Percentiles rank a stretch among this genome's conserved stretches.
phyloP scores from a whole-genome alignment of 441 rosid genomes.

The Geranium incanum region DNA sequence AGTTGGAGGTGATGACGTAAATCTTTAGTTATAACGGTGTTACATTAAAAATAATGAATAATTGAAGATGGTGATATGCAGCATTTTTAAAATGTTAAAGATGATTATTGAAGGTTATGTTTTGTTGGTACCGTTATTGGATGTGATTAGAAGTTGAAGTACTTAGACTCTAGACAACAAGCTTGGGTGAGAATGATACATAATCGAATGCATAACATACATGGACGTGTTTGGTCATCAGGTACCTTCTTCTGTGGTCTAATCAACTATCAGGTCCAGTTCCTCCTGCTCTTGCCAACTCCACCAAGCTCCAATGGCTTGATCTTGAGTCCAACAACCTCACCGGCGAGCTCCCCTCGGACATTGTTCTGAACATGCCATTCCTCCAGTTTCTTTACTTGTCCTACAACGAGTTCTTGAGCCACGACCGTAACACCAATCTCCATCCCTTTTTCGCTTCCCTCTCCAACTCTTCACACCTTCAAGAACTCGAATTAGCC shows the following conservation, averaged over 20 bases:
- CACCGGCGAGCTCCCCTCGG: slow-evolving; percentile 37
- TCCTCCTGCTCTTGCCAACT: slow-evolving; percentile 35
- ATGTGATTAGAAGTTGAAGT: too few species aligned
- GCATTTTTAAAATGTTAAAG: too few species aligned
- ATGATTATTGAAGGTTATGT: too few species aligned
- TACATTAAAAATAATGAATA: too few species aligned
- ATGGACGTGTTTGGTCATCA: too few species aligned
- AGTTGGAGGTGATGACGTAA: too few species aligned
- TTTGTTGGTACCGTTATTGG: too few species aligned
- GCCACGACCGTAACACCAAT: slow-evolving; percentile 38
- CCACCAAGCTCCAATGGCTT: slow-evolving; percentile 23
- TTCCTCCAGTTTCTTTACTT: slow-evolving; percentile 21
- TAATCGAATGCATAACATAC: too few species aligned
- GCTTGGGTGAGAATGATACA: too few species aligned
- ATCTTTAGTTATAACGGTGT: too few species aligned
- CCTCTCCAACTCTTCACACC: slow-evolving; percentile 34
- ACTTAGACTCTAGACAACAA: too few species aligned
- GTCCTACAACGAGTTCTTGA: slow-evolving; percentile 38
- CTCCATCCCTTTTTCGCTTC: slow-evolving; percentile 40
- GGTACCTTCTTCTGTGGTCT: slow-evolving; percentile 33
- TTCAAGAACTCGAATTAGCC: slow-evolving; percentile 41
- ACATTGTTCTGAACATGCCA: slow-evolving; percentile 29
- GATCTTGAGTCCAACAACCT: slow-evolving; percentile 40
- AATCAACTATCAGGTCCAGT: slow-evolving; percentile 36
- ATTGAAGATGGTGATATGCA: too few species aligned